Evolutionary conservation across 768 basidiomycete species (phyloP).

Genomic region (Russula brevipes): DNA sequence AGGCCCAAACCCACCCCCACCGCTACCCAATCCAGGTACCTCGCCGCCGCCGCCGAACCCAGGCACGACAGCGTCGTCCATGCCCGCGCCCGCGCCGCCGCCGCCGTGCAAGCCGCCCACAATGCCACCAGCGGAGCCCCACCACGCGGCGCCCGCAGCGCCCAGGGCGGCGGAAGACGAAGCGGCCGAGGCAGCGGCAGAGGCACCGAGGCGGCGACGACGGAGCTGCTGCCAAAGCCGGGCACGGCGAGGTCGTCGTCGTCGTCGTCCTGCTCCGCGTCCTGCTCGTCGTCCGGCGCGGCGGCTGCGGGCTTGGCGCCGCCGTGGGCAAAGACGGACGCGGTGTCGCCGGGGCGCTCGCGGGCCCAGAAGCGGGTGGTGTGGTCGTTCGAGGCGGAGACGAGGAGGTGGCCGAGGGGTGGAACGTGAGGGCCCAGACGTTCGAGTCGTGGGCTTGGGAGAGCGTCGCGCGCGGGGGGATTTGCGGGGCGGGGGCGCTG

Average conservation of each 20-base stretch:
- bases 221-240: slow-evolving; percentile 55
- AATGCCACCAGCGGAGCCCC: slow-evolving; percentile 21
- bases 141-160: slow-evolving; percentile 22
- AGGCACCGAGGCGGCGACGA: slow-evolving; percentile 29
- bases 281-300: slow-evolving; percentile 45
- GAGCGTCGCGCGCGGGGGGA: slow-evolving; percentile 70
- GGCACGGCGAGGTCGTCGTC: slow-evolving; percentile 72
- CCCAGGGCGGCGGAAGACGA: slow-evolving; percentile 32
- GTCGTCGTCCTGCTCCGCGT: slow-evolving; percentile 46
- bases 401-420: slow-evolving; percentile 92
- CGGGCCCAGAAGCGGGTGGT: slow-evolving; percentile 99
- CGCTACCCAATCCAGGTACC: slow-evolving; percentile 2
- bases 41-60: slow-evolving; percentile 33
- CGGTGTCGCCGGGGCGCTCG: slow-evolving; percentile 78
- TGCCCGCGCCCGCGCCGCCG: slow-evolving; percentile 41
- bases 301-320: slow-evolving; percentile 84
- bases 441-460: slow-evolving; percentile 98
- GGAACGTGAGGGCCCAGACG: slow-evolving; percentile 93
- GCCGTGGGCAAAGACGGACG: slow-evolving; percentile 71
- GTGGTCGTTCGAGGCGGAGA: slow-evolving; percentile 94
- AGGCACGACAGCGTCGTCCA: slow-evolving; percentile 42
- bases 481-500: slow-evolving; percentile 27
- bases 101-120: slow-evolving; percentile 10
- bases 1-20: not conserved
- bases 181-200: slow-evolving; percentile 30